Evolutionary conservation across 495 filamentous ascomycete species (phyloP), one percentile per base, ranked within the genome.

Genomic region (Trichoderma parareesei): DNA sequence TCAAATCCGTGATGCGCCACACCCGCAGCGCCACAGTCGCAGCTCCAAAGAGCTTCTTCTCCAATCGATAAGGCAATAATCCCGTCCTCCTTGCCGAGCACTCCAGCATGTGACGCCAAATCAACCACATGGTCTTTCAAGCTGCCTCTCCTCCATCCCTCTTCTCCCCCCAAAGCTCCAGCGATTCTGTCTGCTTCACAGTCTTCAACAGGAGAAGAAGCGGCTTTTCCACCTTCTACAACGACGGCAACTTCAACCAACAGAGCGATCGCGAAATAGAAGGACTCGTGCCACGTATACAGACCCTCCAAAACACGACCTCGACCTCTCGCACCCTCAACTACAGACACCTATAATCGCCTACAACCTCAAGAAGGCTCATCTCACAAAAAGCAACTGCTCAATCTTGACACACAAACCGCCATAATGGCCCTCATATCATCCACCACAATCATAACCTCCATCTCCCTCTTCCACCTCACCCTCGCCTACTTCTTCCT

Each of bases 401-500:
- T n/a, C 57, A 38, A 60, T 37, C 33, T 0, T 37, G 38, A 2
- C 60, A 7, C 37, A 10, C 1, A 40, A 40, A 13, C 16, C 7
- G 18, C 60, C 67, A 81, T 40, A 69, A 97, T 97, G 92, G 88
- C 85, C 49, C 77, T 94, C 67, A 77, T 97, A 68, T 91, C 90
- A 8, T 85, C 85, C 65, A 86, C 84, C 71, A 87, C 87, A 3
- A 86, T 96, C 69, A 83, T 97, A 66, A 88, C 90, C 68, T 85
- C 84, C 43, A 78, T 96, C 66, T 88, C 86, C 68, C 82, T 96
- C 73, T 89, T 93, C 79, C 88, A 93, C 74, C 75, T 94, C 66
- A 88, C 89, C 20, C 81, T 93, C 37, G 88, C 85, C 71, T 92
- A 87, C 75, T 91, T 92, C 82, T 88, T 96, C 77, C 82, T 92